Evolutionary conservation across 257 asterid species (phyloP).

Genomic region (Solanum virginianum): DNA sequence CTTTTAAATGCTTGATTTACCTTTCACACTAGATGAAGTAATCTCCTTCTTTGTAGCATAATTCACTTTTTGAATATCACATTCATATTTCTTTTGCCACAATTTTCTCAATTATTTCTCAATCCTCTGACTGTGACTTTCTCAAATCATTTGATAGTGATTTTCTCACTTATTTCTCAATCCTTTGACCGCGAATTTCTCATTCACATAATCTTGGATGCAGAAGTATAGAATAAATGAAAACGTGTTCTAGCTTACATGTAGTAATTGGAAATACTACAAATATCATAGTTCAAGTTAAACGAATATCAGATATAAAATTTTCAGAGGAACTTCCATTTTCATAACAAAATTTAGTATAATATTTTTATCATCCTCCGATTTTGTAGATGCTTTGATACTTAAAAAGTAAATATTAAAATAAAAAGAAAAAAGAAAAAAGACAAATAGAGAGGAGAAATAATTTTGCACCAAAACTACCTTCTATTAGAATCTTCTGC

Average conservation of each 20-base stretch:
- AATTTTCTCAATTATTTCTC: not conserved
- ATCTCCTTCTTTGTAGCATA: not conserved
- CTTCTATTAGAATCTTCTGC: constrained; percentile 37
- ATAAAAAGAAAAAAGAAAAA: not conserved
- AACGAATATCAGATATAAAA: not conserved
- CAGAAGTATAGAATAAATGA: not conserved
- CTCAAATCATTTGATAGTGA: not conserved
- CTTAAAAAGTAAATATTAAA: not conserved
- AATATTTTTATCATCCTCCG: not conserved
- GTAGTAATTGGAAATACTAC: not conserved
- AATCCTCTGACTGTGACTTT: not conserved
- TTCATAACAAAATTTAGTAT: not conserved
- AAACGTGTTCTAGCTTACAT: not conserved
- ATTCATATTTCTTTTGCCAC: not conserved
- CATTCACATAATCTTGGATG: not conserved
- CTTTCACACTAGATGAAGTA: not conserved
- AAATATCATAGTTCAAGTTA: not conserved
- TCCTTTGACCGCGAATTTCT: not conserved
- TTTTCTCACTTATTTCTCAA: not conserved
- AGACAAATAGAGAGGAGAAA: constrained; percentile 1
- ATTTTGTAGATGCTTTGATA: not conserved
- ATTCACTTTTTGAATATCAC: not conserved
- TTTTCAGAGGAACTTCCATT: not conserved
- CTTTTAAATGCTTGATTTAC: not conserved
- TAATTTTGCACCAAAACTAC: constrained; percentile 27